These are phyloP conservation scores for Gliomastix tumulicola DNA, from an alignment of 2,329 filamentous ascomycete species.

Conservation along the genomic window DNA sequence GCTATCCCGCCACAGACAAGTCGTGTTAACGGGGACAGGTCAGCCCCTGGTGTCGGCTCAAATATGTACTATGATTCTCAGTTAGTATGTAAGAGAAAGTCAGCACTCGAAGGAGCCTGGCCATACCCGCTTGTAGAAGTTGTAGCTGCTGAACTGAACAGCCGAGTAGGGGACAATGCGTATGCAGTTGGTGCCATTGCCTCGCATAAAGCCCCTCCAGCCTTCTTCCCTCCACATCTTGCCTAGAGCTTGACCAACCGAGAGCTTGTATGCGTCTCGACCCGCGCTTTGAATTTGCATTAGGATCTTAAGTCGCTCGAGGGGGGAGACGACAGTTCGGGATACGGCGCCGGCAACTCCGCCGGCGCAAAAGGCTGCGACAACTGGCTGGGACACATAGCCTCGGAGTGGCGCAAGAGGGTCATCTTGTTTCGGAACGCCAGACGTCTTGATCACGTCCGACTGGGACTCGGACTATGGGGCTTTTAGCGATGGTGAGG, in stretches of 20 bases:
- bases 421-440: constrained; percentile 8
- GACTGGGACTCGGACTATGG: constrained; percentile 2
- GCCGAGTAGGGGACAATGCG: constrained; percentile 97
- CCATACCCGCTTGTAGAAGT: constrained; percentile 86
- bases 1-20: constrained; percentile 86
- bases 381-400: constrained; percentile 69
- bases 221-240: constrained; percentile 99
- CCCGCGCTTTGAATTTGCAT: constrained; percentile 91
- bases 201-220: constrained; percentile 94
- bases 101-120: too few species aligned
- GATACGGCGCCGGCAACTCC: constrained; percentile 96
- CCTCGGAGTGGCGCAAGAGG: constrained; percentile 37
- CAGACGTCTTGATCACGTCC: constrained; percentile 3
- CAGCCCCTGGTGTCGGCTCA: constrained; percentile 65
- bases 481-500: too few species aligned
- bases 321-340: constrained; percentile 89
- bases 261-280: constrained; percentile 87
- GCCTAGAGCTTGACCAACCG: constrained; percentile 75
- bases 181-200: constrained; percentile 97
- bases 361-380: constrained; percentile 89
- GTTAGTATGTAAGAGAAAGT: too few species aligned
- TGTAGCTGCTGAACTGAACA: constrained; percentile 97
- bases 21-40: constrained; percentile 66
- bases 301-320: constrained; percentile 95
- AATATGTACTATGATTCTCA: constrained; percentile 60